Conservation (phyloP, 768 basidiomycete genomes). For the Leccinum subtestaceum region DNA sequence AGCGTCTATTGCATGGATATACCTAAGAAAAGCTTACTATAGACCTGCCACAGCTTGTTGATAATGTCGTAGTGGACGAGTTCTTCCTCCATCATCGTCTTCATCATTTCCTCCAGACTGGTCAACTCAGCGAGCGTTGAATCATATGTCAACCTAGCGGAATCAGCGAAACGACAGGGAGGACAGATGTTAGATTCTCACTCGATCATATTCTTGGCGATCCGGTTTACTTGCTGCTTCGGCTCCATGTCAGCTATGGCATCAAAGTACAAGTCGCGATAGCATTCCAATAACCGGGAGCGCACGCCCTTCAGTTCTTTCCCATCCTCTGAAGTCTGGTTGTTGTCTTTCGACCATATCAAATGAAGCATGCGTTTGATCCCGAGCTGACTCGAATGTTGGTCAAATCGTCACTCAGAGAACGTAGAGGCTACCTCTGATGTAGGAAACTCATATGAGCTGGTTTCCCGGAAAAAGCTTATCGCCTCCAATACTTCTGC, state of each 20-base stretch:
- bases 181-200: conserved; percentile 34
- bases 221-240: conserved; percentile 86
- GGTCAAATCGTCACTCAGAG: neutral
- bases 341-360: conserved; percentile 96
- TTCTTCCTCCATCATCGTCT: conserved; percentile 90
- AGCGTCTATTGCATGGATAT: neutral
- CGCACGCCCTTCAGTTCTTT: conserved; percentile 86
- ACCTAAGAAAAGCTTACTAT: conserved; percentile 55
- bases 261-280: conserved; percentile 86
- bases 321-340: conserved; percentile 67
- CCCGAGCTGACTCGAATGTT: conserved; percentile 52
- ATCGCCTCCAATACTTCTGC: conserved; percentile 81
- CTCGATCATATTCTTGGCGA: conserved; percentile 98
- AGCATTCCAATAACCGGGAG: conserved; percentile 84
- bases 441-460: conserved; percentile 75
- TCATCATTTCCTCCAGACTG: conserved; percentile 94
- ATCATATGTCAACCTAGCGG: conserved; percentile 76
- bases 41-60: conserved; percentile 92
- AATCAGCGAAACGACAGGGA: neutral
- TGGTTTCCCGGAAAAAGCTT: conserved; percentile 83
- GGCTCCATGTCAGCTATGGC: conserved; percentile 67
- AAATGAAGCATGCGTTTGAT: conserved; percentile 96
- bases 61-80: conserved; percentile 84
- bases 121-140: conserved; percentile 94
- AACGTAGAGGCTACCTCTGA: conserved; percentile 54